Evolutionary conservation across 805 yeast species (phyloP).

Genomic region (Saccharomycopsis sp.): DNA sequence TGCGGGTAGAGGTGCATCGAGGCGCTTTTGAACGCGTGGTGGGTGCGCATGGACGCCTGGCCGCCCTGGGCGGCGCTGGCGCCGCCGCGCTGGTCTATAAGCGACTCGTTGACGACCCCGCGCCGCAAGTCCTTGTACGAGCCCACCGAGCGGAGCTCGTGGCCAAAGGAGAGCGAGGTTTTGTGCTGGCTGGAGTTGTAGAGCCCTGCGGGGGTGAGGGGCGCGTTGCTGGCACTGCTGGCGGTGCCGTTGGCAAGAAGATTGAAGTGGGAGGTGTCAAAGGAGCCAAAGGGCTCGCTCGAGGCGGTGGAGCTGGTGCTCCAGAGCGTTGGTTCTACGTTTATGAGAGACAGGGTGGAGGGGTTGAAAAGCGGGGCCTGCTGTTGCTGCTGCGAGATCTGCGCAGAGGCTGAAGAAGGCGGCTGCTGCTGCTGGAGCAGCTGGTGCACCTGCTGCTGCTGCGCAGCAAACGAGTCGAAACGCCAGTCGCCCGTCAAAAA

Average conservation of each 20-base stretch:
- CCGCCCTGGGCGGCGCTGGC: not conserved
- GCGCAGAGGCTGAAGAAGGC: not conserved
- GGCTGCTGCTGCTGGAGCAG: not conserved
- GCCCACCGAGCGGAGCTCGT: slow-evolving; percentile 8
- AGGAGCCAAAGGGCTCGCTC: not conserved
- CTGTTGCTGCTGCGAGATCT: not conserved
- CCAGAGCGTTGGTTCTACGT: not conserved
- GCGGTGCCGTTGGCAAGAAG: not conserved
- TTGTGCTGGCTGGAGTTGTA: not conserved
- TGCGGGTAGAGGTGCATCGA: slow-evolving; percentile 21
- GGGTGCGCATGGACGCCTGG: too few relatives aligned
- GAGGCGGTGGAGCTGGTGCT: not conserved
- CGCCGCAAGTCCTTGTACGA: slow-evolving; percentile 17
- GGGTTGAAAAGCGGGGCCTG: not conserved
- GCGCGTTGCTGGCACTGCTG: not conserved
- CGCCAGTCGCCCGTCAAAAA: not conserved
- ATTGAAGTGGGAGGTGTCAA: not conserved
- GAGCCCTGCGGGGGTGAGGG: not conserved
- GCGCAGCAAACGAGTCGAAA: not conserved
- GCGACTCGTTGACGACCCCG: slow-evolving; percentile 10
- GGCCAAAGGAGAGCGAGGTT: not conserved
- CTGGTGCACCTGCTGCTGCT: not conserved
- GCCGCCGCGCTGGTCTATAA: slow-evolving; percentile 7
- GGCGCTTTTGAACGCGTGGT: slow-evolving; percentile 12
- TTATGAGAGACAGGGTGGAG: not conserved